Evolutionary conservation across 2,329 filamentous ascomycete genomes (phyloP), one percentile per base, ranked within the genome.

Genomic region (Fusarium tricinctum): DNA sequence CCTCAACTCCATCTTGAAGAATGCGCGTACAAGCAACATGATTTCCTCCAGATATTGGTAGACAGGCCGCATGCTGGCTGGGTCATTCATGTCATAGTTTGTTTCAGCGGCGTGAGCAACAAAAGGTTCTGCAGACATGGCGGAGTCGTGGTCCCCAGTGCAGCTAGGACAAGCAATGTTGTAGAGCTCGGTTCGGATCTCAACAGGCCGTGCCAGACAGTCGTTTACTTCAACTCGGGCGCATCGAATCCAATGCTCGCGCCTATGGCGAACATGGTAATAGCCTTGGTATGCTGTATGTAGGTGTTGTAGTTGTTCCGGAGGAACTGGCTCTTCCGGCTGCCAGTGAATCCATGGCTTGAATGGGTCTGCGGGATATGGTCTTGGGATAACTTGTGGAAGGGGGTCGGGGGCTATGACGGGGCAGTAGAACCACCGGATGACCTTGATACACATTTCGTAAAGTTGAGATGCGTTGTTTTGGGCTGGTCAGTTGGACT

Each of bases 341-440:
- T 19, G 4, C 61, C 51, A 62, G 26, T 43, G 23, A 45, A n/a
- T 7, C 44, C 57, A 56, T 42, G 28, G 10, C 12, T 13, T 20
- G 19, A 38, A 15, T 28, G n/a, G 33, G 13, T 60, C 22, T 17
- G 26, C 15, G 15, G 14, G 12, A 10, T 3, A 30, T 23, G 20
- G 33, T 40, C 9, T 26, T 17, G 26, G 35, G 6, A n/a, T n/a
- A 14, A 28, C 8, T 13, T 35, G 32, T 13, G 42, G 30, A 12
- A 10, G 30, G 19, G 32, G 19, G 14, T 48, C 32, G 17, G 14
- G 13, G 46, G 23, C 12, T 15, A 15, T 19, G 4, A 53, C 45
- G 8, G 47, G 58, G 35, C 64, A 71, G 39, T 48, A 57, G 50
- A 66, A 71, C 69, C 69, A 71, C 8, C 55, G 50, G 19, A 22